Percentiles rank a stretch among this genome's conserved stretches.
Conservation (phyloP, 2,329 filamentous ascomycete species). For the Alternaria sp. region DNA sequence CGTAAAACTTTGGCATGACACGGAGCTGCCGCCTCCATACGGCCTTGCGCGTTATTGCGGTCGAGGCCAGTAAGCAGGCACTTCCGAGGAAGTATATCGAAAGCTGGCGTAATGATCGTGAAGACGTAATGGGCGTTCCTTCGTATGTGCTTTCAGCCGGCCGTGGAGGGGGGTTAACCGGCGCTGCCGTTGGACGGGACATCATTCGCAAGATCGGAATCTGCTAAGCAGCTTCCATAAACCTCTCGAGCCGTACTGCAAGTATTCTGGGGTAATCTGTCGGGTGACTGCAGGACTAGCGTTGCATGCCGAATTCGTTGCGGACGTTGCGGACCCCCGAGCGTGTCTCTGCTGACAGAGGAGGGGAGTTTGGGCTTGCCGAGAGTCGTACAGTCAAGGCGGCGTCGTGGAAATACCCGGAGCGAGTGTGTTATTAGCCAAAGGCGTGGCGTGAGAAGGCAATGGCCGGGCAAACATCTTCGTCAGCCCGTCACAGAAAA, state of each 20-base stretch:
- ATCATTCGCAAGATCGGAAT: slow-evolving; percentile 30
- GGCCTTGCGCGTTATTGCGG: slow-evolving; percentile 68
- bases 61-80: slow-evolving; percentile 75
- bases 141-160: slow-evolving; percentile 30
- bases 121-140: slow-evolving; percentile 49
- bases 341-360: not conserved
- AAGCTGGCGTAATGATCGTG: slow-evolving; percentile 66
- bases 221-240: slow-evolving; percentile 33
- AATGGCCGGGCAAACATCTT: slow-evolving; percentile 13
- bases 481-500: slow-evolving; percentile 15
- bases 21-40: slow-evolving; percentile 68
- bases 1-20: slow-evolving; percentile 74
- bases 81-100: slow-evolving; percentile 77
- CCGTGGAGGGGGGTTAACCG: slow-evolving; percentile 22
- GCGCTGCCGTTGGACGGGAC: slow-evolving; percentile 27
- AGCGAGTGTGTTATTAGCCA: not conserved
- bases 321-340: slow-evolving; percentile 30
- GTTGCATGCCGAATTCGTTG: slow-evolving; percentile 23
- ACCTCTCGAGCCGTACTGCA: slow-evolving; percentile 6
- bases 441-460: not conserved
- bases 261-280: slow-evolving; percentile 18
- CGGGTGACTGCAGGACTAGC: slow-evolving; percentile 26
- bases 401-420: not conserved
- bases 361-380: not conserved
- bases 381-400: slow-evolving; percentile 1